Conservation (phyloP, 257 asterid genomes). For the Eustoma russellianum region DNA sequence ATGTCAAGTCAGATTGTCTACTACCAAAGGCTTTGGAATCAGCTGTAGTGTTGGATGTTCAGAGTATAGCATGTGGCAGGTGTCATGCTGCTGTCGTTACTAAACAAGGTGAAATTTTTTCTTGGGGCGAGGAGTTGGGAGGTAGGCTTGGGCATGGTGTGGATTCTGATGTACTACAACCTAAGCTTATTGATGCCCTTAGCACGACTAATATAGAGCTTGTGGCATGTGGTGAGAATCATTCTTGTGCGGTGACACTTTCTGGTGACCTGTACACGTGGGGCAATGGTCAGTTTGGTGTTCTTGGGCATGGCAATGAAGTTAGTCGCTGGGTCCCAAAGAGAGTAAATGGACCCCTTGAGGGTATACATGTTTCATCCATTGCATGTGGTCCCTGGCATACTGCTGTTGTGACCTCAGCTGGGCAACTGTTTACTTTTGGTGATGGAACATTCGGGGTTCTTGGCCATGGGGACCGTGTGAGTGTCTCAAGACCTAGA, state of each 20-base stretch:
- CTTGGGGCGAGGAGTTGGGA: constrained; percentile 92
- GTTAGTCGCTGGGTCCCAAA: constrained; percentile 94
- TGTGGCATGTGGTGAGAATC: constrained; percentile 87
- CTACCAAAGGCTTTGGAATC: constrained; percentile 85
- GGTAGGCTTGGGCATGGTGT: constrained; percentile 98
- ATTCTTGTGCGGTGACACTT: constrained; percentile 88
- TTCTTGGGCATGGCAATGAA: constrained; percentile 90
- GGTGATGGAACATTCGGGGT: constrained; percentile 96
- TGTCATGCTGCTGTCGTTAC: constrained; percentile 76
- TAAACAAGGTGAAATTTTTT: constrained; percentile 83
- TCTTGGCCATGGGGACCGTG: constrained; percentile 89
- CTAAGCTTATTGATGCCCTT: constrained; percentile 76
- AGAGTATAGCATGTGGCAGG: constrained; percentile 86
- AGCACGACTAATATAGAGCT: constrained; percentile 66
- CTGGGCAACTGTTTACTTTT: constrained; percentile 85
- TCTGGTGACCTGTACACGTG: constrained; percentile 91
- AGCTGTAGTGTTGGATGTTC: constrained; percentile 84
- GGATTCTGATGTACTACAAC: constrained; percentile 73
- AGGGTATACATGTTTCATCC: constrained; percentile 73
- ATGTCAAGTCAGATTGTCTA: constrained; percentile 54
- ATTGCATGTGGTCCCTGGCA: constrained; percentile 97
- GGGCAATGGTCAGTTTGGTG: constrained; percentile 87
- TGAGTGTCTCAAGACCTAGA: constrained; percentile 58
- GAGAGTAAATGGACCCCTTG: constrained; percentile 71
- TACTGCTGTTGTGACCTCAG: constrained; percentile 88